Percentiles rank a stretch among this genome's conserved stretches.
Conservation (phyloP, 768 basidiomycete genomes). For the Podaxis mareebaensis region DNA sequence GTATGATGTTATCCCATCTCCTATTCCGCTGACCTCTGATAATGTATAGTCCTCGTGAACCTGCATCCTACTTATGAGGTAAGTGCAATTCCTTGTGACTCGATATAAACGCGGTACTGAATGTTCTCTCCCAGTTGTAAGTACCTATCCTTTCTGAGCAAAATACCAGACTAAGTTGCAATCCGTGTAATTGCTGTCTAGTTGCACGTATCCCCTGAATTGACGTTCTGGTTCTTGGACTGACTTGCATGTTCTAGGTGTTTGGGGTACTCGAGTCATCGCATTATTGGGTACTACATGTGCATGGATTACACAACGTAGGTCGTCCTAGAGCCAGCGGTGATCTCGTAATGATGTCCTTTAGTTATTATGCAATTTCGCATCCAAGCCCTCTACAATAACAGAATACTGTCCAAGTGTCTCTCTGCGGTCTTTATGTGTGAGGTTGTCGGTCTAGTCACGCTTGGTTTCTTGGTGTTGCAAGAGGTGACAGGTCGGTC, state of each 20-base stretch:
- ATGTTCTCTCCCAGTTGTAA: slow-evolving; percentile 4
- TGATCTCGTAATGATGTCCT: not conserved
- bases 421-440: slow-evolving; percentile 22
- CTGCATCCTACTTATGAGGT: not conserved
- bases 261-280: slow-evolving; percentile 25
- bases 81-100: not conserved
- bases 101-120: not conserved
- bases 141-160: not conserved
- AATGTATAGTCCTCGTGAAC: not conserved
- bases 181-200: not conserved
- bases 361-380: slow-evolving; percentile 30
- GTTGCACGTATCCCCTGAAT: slow-evolving; percentile 17
- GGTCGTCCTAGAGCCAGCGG: not conserved
- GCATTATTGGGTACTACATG: slow-evolving; percentile 20
- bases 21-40: not conserved
- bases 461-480: slow-evolving; percentile 20
- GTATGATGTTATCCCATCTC: not conserved
- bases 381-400: slow-evolving; percentile 26
- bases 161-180: not conserved
- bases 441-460: slow-evolving; percentile 22
- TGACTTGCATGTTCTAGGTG: slow-evolving; percentile 17
- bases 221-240: not conserved
- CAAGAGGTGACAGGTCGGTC: slow-evolving; percentile 22
- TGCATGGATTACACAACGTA: slow-evolving; percentile 29
- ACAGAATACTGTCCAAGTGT: slow-evolving; percentile 17